Evolutionary conservation across 495 filamentous ascomycete species (phyloP).

Genomic region (Talaromyces proteolyticus): DNA sequence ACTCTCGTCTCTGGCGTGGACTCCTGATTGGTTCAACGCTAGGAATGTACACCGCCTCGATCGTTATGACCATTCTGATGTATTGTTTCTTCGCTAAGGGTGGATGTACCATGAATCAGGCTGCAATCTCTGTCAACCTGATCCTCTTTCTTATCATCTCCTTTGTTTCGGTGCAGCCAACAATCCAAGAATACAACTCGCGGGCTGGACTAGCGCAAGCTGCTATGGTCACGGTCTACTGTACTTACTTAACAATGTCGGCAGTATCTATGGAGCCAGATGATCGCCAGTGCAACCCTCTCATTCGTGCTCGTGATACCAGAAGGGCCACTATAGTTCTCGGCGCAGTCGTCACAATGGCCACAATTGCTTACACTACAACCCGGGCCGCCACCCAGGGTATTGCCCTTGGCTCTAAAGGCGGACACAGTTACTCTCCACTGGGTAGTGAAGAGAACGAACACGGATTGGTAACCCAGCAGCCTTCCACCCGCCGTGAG

Average conservation of each 20-base stretch:
- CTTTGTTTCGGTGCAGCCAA: constrained; percentile 79
- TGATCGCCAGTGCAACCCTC: constrained; percentile 88
- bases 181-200: constrained; percentile 86
- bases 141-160: constrained; percentile 78
- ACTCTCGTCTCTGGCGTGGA: constrained; percentile 77
- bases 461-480: constrained; percentile 85
- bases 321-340: constrained; percentile 83
- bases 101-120: constrained; percentile 92
- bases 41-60: constrained; percentile 83
- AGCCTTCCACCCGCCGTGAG: constrained; percentile 73
- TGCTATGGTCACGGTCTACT: constrained; percentile 96
- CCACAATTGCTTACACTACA: constrained; percentile 95
- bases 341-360: constrained; percentile 92
- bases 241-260: constrained; percentile 97
- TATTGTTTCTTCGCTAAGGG: constrained; percentile 89
- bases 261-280: constrained; percentile 99
- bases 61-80: constrained; percentile 93
- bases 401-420: constrained; percentile 69
- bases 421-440: constrained; percentile 51
- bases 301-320: constrained; percentile 84
- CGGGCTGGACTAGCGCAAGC: constrained; percentile 92
- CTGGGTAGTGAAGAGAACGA: constrained; percentile 64
- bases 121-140: constrained; percentile 73
- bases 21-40: constrained; percentile 88
- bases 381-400: constrained; percentile 94